Base-by-base conservation (phyloP, 2,329 filamentous ascomycete species). In the Arthrinium phaeospermum region DNA sequence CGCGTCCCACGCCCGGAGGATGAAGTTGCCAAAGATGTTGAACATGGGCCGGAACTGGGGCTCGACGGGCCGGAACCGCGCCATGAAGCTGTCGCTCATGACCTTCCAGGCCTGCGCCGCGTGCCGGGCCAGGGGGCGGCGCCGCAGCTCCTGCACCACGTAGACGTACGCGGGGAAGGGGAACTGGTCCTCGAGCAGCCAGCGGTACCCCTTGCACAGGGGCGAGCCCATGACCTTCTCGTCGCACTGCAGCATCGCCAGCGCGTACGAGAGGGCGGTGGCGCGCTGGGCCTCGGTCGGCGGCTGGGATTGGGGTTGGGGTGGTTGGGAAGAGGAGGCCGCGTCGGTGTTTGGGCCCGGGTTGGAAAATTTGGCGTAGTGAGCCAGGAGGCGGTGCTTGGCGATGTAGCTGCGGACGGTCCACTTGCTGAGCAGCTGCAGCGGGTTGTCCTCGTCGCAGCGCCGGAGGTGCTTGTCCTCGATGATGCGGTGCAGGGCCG, bases 371-470 rank as follows among this genome's bases (percentile, higher is more conserved):
- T 53, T 78, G 0, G 81, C 79, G 72, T 85, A 82, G 71, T 84
- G 76, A 70, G 86, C 82, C 69, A 87, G 70, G 4, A 89, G 82
- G 3, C 80, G 82, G 71, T 73, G 75, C 77, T 85, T 87, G 0
- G 86, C 83, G 22, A 88, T 73, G 14, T 81, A 78, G 0, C 74
- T 77, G 46, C 85, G 46, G 10, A 72, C 72, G 16, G 73, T 75
- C 70, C 75, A 51, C 2, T 73, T 53, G 27, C 73, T 71, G 37
- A 78, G 71, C 6, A 70, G 44, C 41, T 68, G 67, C n/a, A 68
- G 67, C 14, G 67, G 67, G 27, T 47, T 68, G 13, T 45, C 24
- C 10, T 45, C 41, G 24, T 68, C 67, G 45, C 67, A 68, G 41
- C 30, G 41, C 24, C 19, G 30, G n/a, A 68, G 67, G 41, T 46